A percentile compares a stretch with the other conserved stretches of the same genome.
phyloP scores from a whole-genome alignment of 78 protist genomes.

The slime mould (Dictyostelium discoideum) region dicty_2.7 NC_007090.3:5299001-5299500 shows the following conservation, averaged over 20 bases:
- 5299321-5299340: constrained; percentile 76
- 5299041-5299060: constrained; percentile 78
- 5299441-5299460: constrained; percentile 82
- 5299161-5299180: constrained; percentile 61
- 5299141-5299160: constrained; percentile 81
- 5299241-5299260: constrained; percentile 78
- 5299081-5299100: constrained; percentile 90
- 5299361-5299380: constrained; percentile 69
- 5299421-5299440: constrained; percentile 55
- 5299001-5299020: constrained; percentile 79
- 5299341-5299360: constrained; percentile 77
- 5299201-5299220: constrained; percentile 77
- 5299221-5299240: constrained; percentile 78
- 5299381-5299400: constrained; percentile 54
- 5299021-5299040: constrained; percentile 52
- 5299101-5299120: constrained; percentile 90
- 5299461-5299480: constrained; percentile 78
- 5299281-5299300: constrained; percentile 86
- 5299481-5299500: constrained; percentile 72
- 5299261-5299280: constrained; percentile 89
- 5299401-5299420: not conserved
- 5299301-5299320: constrained; percentile 36
- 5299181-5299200: constrained; percentile 86
- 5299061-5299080: constrained; percentile 94
- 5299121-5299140: constrained; percentile 87